Conservation (phyloP, 495 filamentous ascomycete species). For the Clohesyomyces aquaticus region DNA sequence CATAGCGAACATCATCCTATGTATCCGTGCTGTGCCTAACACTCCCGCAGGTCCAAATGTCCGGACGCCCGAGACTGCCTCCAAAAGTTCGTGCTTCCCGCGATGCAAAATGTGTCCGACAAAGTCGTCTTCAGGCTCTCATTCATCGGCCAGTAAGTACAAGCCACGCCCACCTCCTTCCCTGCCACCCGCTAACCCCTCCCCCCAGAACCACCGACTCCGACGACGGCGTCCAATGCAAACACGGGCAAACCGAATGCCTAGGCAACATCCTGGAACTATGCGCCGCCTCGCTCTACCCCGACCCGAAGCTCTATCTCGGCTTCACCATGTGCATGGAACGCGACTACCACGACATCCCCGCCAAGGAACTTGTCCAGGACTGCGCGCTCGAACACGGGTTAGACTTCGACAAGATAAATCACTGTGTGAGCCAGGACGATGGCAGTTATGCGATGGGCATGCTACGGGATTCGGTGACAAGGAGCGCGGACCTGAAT, state of each 20-base stretch:
- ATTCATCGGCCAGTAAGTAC: conserved; percentile 78
- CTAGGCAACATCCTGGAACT: conserved; percentile 93
- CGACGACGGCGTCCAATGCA: conserved; percentile 75
- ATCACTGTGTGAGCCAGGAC: conserved; percentile 74
- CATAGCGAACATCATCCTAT: background rate
- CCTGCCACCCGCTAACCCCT: conserved; percentile 1
- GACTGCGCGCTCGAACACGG: conserved; percentile 88
- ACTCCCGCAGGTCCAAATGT: conserved; percentile 68
- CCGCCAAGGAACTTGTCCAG: conserved; percentile 71
- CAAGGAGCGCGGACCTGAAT: conserved; percentile 65
- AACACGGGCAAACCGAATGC: conserved; percentile 87
- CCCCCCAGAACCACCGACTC: conserved; percentile 42
- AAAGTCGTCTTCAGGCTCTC: conserved; percentile 91
- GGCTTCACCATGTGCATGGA: conserved; percentile 90
- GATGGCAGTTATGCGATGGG: conserved; percentile 63
- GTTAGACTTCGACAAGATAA: conserved; percentile 80
- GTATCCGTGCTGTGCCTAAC: conserved; percentile 10
- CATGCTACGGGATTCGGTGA: conserved; percentile 76
- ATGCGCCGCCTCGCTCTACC: conserved; percentile 79
- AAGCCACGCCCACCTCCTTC: conserved; percentile 3
- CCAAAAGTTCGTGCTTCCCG: conserved; percentile 76
- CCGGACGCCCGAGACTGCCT: conserved; percentile 74
- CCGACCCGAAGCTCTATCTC: conserved; percentile 81
- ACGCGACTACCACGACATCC: conserved; percentile 71
- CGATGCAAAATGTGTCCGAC: conserved; percentile 77